Evolutionary conservation across 2,329 filamentous ascomycete species (phyloP), one percentile per base, ranked within the genome.

Genomic region (Lecanoromycetidae sp.): DNA sequence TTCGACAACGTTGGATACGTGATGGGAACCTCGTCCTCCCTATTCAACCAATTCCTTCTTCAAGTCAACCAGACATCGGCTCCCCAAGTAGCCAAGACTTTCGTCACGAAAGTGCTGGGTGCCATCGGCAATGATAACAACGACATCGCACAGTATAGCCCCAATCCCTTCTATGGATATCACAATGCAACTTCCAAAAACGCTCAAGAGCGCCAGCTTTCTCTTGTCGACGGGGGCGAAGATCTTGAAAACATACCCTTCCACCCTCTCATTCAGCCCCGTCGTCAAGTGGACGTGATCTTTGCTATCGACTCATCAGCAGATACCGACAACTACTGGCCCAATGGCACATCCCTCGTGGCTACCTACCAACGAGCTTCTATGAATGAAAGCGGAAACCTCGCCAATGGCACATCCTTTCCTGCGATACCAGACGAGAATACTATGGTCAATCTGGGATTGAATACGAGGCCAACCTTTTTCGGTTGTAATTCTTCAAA

Each of bases 1-100:
- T 87, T 87, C 53, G 88, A 94, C 64, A 87, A 87, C 56, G 75
- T 76, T 20, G 85, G 85, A 5, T 94, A 77, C 59, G 70, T 94
- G 22, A 87, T 94, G 77, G 87, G 87, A 42, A 94, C 87, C 0
- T 87, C 82, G 19, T 86, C 81, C 1, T 82, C 84, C 0, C 71
- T 94, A 2, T 94, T 94, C 72, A 94, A 94, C 66, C 71, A 79
- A 57, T 75, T 84, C 57, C 65, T 94, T 15, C 69, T 87, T 3
- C 65, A 77, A 9, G 68, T 90, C 46, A 74, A 85, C 54, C 62
- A 71, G 2, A 60, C 67, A 0, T 63, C 72, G 27, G 57, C 77
- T 6, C 71, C 71, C 2, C 60, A 58, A 4, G 62, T 73, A 26
- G 63, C 86, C 30, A 68, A 72, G 42, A 57, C 67, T 4, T 71